Evolutionary conservation across 2,329 filamentous ascomycete species (phyloP).

Genomic region (Teratosphaeriaceae sp.): DNA sequence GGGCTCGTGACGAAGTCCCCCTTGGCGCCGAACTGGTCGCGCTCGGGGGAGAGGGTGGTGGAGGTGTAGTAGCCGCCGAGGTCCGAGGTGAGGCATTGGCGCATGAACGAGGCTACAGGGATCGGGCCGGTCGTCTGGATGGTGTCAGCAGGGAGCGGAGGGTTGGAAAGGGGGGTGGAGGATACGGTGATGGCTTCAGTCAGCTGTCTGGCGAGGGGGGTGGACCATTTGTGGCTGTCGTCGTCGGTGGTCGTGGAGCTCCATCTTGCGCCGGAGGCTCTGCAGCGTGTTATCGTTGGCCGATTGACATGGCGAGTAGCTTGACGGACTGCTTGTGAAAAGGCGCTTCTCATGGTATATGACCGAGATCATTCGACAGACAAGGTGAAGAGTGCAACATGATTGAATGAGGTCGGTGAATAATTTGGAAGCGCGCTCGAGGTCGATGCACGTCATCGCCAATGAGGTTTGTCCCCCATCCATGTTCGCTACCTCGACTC

Average conservation of each 20-base stretch:
- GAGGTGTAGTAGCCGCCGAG: constrained; percentile 91
- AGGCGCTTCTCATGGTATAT: constrained; percentile 21
- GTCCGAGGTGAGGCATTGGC: constrained; percentile 91
- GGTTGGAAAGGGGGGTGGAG: background rate
- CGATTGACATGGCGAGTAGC: constrained; percentile 15
- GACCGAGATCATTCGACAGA: too few species aligned
- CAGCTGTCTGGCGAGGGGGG: constrained; percentile 80
- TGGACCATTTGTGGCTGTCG: constrained; percentile 65
- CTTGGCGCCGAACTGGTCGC: constrained; percentile 85
- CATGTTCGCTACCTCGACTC: too few species aligned
- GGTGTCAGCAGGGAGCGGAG: background rate
- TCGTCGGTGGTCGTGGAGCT: constrained; percentile 27
- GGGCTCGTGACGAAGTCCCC: constrained; percentile 97
- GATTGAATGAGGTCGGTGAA: too few species aligned
- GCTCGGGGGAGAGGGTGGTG: constrained; percentile 53
- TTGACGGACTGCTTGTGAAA: constrained; percentile 19
- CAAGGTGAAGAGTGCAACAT: too few species aligned
- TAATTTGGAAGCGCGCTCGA: too few species aligned
- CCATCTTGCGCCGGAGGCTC: constrained; percentile 33
- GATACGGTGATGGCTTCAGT: constrained; percentile 77
- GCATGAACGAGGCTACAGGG: constrained; percentile 92
- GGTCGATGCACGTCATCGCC: too few species aligned
- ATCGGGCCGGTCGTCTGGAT: constrained; percentile 75
- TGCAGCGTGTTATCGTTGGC: constrained; percentile 8
- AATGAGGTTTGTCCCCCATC: too few species aligned